Evolutionary conservation across 2,329 filamentous ascomycete genomes (phyloP).

Genomic region (Fusarium longipes): DNA sequence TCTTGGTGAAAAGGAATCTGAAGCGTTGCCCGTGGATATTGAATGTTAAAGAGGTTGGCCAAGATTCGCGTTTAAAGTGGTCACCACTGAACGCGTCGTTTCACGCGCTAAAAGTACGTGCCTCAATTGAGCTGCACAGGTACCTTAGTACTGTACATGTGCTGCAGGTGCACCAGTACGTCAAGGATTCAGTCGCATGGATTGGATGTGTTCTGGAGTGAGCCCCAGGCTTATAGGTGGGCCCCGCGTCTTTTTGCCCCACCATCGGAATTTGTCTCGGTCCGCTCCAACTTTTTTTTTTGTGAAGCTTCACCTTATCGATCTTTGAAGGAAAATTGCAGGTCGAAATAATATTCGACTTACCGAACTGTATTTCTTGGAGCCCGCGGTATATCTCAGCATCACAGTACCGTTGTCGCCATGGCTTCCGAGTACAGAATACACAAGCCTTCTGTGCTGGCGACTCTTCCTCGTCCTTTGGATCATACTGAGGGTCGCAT

Average conservation of each 20-base stretch:
- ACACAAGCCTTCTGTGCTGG: slow-evolving; percentile 72
- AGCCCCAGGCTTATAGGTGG: too few relatives aligned
- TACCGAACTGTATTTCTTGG: slow-evolving; percentile 38
- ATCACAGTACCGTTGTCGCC: slow-evolving; percentile 26
- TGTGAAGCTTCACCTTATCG: slow-evolving; percentile 45
- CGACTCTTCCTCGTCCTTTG: slow-evolving; percentile 68
- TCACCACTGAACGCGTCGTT: slow-evolving; percentile 41
- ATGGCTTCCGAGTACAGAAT: slow-evolving; percentile 72
- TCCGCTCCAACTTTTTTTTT: slow-evolving; percentile 53
- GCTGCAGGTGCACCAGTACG: too few relatives aligned
- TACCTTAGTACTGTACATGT: too few relatives aligned
- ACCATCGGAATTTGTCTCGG: slow-evolving; percentile 52
- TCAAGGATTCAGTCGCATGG: slow-evolving; percentile 46
- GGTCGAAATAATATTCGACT: slow-evolving; percentile 30
- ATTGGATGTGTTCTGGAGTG: too few relatives aligned
- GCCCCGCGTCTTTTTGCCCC: slow-evolving; percentile 41
- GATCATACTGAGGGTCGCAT: slow-evolving; percentile 63
- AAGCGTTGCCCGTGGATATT: slow-evolving; percentile 30
- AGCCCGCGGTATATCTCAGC: slow-evolving; percentile 17
- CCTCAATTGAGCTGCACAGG: slow-evolving; percentile 23
- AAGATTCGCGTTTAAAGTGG: slow-evolving; percentile 46
- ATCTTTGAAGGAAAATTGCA: slow-evolving; percentile 31
- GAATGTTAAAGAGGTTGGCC: slow-evolving; percentile 15
- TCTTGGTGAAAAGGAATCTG: slow-evolving; percentile 20
- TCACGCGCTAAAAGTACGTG: slow-evolving; percentile 36